phyloP scores from a whole-genome alignment of 2,329 filamentous ascomycete species.

The Mollisiaceae sp. region DNA sequence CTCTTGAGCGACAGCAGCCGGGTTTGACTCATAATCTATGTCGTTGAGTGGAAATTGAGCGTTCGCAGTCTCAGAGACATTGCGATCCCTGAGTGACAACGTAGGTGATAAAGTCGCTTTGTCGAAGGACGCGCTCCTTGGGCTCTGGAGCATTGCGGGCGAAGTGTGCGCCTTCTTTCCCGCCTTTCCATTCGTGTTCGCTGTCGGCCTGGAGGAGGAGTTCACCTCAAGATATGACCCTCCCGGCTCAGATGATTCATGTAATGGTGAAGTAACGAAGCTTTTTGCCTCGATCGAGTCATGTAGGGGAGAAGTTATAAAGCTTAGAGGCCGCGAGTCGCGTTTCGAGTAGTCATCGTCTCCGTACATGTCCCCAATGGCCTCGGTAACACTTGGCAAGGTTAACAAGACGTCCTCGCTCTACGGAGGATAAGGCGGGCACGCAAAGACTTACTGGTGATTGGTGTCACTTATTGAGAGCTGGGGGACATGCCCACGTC shows the following conservation, averaged over 20 bases:
- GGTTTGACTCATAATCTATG: constrained; percentile 75
- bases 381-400: constrained; percentile 64
- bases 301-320: constrained; percentile 50
- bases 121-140: constrained; percentile 40
- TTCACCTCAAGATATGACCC: constrained; percentile 37
- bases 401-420: background rate
- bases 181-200: constrained; percentile 37
- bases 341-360: constrained; percentile 57
- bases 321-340: constrained; percentile 64
- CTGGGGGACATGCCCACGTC: constrained; percentile 42
- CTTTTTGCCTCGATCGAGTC: constrained; percentile 51
- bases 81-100: constrained; percentile 44
- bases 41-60: constrained; percentile 71
- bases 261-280: constrained; percentile 53
- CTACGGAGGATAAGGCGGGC: background rate
- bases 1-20: constrained; percentile 73
- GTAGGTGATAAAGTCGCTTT: constrained; percentile 47
- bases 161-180: constrained; percentile 40
- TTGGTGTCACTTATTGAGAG: constrained; percentile 66
- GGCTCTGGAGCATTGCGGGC: constrained; percentile 40
- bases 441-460: constrained; percentile 54
- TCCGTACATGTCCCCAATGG: constrained; percentile 76
- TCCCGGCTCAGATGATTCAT: constrained; percentile 46
- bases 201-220: constrained; percentile 33
- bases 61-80: constrained; percentile 57